Conservation (phyloP, 495 filamentous ascomycete species). For the Lophiotrema nucula region DNA sequence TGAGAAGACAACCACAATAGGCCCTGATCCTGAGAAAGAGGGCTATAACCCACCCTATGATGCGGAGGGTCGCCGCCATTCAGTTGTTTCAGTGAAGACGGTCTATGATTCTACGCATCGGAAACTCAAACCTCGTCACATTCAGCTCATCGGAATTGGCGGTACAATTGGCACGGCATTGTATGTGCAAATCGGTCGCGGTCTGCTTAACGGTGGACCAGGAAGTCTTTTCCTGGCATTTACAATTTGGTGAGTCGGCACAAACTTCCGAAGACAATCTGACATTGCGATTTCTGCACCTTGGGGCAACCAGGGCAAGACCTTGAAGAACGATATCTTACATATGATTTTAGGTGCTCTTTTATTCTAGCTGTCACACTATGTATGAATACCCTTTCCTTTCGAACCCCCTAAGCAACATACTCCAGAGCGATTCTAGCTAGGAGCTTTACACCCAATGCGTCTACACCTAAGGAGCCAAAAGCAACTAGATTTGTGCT, state of each 20-base stretch:
- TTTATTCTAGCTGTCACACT: conserved; percentile 71
- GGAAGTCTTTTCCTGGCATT: conserved; percentile 76
- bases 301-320: background rate
- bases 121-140: conserved; percentile 63
- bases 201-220: conserved; percentile 69
- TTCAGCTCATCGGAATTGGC: conserved; percentile 73
- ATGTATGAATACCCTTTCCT: conserved; percentile 46
- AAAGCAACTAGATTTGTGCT: no score
- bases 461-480: no score
- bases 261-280: background rate
- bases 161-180: conserved; percentile 80
- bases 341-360: conserved; percentile 51
- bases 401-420: conserved; percentile 10
- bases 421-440: conserved; percentile 11
- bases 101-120: conserved; percentile 53
- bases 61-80: background rate
- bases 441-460: background rate
- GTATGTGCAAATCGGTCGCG: conserved; percentile 71
- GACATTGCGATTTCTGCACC: no score
- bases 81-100: conserved; percentile 32
- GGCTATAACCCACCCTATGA: background rate
- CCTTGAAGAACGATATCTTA: background rate
- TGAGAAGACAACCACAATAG: no score
- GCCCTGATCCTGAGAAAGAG: conserved; percentile 5
- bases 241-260: conserved; percentile 68